Conservation (phyloP, 2,329 filamentous ascomycete species). For the Xylaria arbuscula region DNA sequence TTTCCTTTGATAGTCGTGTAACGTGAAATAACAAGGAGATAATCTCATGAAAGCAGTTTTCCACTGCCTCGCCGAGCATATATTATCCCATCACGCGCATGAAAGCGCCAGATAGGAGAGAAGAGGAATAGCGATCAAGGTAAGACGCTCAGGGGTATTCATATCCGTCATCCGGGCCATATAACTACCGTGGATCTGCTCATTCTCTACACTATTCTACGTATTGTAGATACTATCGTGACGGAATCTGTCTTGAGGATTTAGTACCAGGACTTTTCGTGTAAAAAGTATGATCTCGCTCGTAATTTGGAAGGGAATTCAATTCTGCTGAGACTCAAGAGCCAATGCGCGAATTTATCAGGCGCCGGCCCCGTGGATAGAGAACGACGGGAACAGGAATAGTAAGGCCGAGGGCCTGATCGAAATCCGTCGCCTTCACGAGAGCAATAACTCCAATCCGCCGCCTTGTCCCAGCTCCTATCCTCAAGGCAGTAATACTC, state of each 20-base stretch:
- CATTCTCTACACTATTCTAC: conserved; percentile 41
- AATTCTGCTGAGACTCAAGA: conserved; percentile 40
- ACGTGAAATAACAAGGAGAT: not conserved
- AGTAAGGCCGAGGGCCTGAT: conserved; percentile 40
- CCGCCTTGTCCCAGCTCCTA: conserved; percentile 35
- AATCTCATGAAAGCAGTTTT: not conserved
- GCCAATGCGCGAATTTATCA: conserved; percentile 42
- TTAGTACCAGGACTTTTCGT: conserved; percentile 28
- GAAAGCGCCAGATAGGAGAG: not conserved
- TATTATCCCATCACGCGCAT: not conserved
- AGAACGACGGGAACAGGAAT: conserved; percentile 35
- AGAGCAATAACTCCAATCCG: conserved; percentile 40
- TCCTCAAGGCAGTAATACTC: conserved; percentile 37
- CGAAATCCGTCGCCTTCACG: conserved; percentile 44
- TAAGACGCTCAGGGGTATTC: conserved; percentile 28
- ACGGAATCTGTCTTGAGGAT: conserved; percentile 42
- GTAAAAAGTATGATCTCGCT: conserved; percentile 45
- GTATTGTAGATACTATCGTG: conserved; percentile 41
- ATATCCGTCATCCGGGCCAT: conserved; percentile 46
- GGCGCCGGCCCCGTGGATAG: conserved; percentile 41
- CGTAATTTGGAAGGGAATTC: conserved; percentile 38
- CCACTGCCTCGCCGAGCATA: not conserved
- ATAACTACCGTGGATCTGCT: conserved; percentile 44
- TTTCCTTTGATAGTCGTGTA: not conserved
- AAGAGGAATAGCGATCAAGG: not conserved